Base-by-base conservation (phyloP, 2,329 filamentous ascomycete species). In the Stagonosporopsis chrysanthemi region DNA sequence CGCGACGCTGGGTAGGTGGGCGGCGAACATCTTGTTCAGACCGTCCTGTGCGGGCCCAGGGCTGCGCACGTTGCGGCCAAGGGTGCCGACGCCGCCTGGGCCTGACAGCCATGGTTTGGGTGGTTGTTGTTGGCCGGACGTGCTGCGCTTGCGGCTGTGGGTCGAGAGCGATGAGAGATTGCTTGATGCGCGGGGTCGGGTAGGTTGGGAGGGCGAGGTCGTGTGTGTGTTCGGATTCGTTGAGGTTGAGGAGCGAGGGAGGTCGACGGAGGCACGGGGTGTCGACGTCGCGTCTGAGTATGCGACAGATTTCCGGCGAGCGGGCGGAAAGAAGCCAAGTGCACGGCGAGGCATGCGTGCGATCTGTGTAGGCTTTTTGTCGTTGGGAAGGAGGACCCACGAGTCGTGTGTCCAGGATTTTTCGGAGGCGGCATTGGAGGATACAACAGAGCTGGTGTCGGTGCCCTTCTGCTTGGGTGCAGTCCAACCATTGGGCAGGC, bases 311-410 rank as follows among this genome's bases (percentile, higher is more conserved):
- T 95, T 95, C 86, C 93, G 91, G 72, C 92, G 84, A 19, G 92
- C 86, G 7, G 93, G 93, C 3, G 94, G 94, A 71, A 98, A 98
- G 77, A 94, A 98, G 23, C 93, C 94, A 41, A 97, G 83, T 2
- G 89, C 85, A 76, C 88, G 88, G 55, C 91, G 87, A 22, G 92
- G 87, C 56, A 98, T 86, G 28, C 95, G 88, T 15, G 88, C 92
- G 63, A 99, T 95, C 74, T 97, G 91, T 23, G 95, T 88, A 0
- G 91, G 88, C 23, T 87, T 83, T 15, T 81, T 80, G 61, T 85
- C 84, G 22, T 88, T 89, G 61, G 94, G 90, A 24, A 97, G 83
- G 28, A 89, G 81, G 1, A 97, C 91, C 92, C 92, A 97, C 42
- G 91, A 88, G 56, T 97, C 91, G 76, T 97, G 92, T 57, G 86